Evolutionary conservation across 2,329 filamentous ascomycete species (phyloP), one percentile per base, ranked within the genome.

Genomic region (Ophiostoma sp.): DNA sequence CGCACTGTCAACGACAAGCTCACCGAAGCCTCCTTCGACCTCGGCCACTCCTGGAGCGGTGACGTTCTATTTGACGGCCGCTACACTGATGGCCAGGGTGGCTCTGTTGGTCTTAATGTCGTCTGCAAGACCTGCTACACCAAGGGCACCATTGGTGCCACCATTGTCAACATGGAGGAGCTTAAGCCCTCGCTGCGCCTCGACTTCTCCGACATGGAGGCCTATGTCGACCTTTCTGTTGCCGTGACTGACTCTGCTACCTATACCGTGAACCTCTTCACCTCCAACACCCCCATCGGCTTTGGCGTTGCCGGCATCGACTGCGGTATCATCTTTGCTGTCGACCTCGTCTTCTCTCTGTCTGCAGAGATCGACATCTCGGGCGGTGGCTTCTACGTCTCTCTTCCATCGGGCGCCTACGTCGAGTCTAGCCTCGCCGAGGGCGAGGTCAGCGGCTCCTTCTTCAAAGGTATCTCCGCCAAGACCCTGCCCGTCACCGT

Each of bases 291-390:
- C 1, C 77, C 80, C 0, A 75, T 82, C 55, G 80, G 81, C 5
- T 75, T 85, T 3, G 74, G 76, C 16, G 70, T 84, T 2, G 76
- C 77, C 1, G 78, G 80, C 0, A 72, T 85, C 0, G 76, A 78
- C 42, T 74, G 84, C 8, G 82, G 82, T 4, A 78, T 82, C 2
- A 75, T 83, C 1, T 78, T 86, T 66, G 78, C 77, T 45, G 77
- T 86, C 9, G 84, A 86, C 70, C 78, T 87, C 2, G 78, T 87
- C 42, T 74, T 86, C 16, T 79, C 76, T 65, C 78, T 81, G 0
- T 77, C 82, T n/a, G 80, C 80, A 2, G 77, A 77, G 14, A 76
- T 87, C 64, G 82, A 84, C 69, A 78, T 87, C 42, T 80, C 78
- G 38, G 47, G 47, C n/a, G 83, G 79, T 66, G 83, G 83, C 8